Percentiles rank a stretch among this genome's conserved stretches.
Evolutionary conservation across 805 yeast species (phyloP).

Genomic region (Starmerella cellae): DNA sequence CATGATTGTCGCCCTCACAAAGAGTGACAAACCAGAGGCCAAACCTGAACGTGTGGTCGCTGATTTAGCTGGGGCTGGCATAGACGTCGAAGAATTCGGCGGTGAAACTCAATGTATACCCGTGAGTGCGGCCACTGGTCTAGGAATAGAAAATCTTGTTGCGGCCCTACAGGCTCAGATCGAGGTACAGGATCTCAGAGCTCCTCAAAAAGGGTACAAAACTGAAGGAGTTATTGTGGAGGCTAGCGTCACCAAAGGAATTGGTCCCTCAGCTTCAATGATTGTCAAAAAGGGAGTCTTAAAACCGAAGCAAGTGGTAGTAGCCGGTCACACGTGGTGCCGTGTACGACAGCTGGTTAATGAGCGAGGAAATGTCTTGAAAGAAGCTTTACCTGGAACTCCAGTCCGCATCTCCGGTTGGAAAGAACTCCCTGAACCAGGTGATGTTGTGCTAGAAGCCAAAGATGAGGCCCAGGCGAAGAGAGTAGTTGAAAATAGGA

Average conservation of each 20-base stretch:
- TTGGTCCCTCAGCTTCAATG: conserved; percentile 78
- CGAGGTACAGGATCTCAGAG: conserved; percentile 66
- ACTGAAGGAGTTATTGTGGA: conserved; percentile 86
- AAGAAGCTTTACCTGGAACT: conserved; percentile 66
- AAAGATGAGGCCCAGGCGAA: conserved; percentile 62
- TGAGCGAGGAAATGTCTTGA: conserved; percentile 52
- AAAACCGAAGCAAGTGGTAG: conserved; percentile 54
- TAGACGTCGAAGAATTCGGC: conserved; percentile 84
- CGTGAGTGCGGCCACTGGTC: conserved; percentile 80
- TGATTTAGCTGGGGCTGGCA: conserved; percentile 63
- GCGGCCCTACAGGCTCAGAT: conserved; percentile 77
- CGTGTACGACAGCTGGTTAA: conserved; percentile 67
- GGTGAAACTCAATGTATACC: conserved; percentile 86
- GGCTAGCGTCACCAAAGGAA: conserved; percentile 63
- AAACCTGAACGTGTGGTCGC: conserved; percentile 62
- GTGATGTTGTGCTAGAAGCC: conserved; percentile 71
- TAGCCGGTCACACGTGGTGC: conserved; percentile 80
- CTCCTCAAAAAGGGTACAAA: conserved; percentile 33
- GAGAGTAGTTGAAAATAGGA: conserved; percentile 54
- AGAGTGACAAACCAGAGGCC: conserved; percentile 71
- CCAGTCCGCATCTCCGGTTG: conserved; percentile 91
- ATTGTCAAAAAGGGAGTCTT: conserved; percentile 69
- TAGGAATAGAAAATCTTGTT: conserved; percentile 79
- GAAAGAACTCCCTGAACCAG: conserved; percentile 86
- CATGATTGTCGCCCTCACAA: conserved; percentile 81